Evolutionary conservation across 768 basidiomycete genomes (phyloP).

Genomic region (Chalciporus sphaerocephalus): DNA sequence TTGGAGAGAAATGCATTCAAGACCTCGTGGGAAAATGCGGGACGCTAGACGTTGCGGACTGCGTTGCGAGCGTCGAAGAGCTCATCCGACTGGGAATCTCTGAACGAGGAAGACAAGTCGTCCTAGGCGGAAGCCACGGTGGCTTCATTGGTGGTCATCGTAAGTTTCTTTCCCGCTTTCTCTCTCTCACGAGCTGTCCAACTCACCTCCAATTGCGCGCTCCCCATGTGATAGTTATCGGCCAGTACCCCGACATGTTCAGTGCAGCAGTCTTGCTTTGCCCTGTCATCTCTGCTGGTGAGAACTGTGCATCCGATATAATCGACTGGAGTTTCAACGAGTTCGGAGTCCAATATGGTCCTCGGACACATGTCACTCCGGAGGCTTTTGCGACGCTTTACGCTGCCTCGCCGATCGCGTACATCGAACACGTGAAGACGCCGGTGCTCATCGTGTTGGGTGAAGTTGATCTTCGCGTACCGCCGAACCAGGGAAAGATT

Average conservation of each 20-base stretch:
- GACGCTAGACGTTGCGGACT: conserved; percentile 57
- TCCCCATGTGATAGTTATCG: conserved; percentile 43
- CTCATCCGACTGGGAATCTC: conserved; percentile 48
- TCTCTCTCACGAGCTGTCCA: neutral
- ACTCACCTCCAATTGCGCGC: no score
- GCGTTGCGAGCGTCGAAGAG: conserved; percentile 47
- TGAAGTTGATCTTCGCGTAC: conserved; percentile 55
- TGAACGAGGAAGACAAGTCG: conserved; percentile 44
- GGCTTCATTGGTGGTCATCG: conserved; percentile 55
- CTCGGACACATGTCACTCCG: conserved; percentile 39
- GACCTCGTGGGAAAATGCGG: conserved; percentile 52
- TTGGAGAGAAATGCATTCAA: conserved; percentile 48
- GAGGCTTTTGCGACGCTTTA: conserved; percentile 43
- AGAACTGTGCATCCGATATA: conserved; percentile 56
- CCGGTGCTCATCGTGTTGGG: conserved; percentile 61
- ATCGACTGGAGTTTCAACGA: conserved; percentile 59
- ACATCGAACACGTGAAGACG: conserved; percentile 46
- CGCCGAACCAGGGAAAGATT: conserved; percentile 55
- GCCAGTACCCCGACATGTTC: conserved; percentile 53
- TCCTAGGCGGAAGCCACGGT: conserved; percentile 62
- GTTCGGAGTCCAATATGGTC: conserved; percentile 35
- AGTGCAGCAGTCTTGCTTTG: conserved; percentile 60
- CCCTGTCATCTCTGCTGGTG: conserved; percentile 62
- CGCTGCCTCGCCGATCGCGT: conserved; percentile 50
- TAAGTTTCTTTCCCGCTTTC: conserved; percentile 28